A percentile compares a stretch with the other conserved stretches of the same genome.
Evolutionary conservation across 2,329 filamentous ascomycete species (phyloP).

Genomic region (Fusarium sp.): DNA sequence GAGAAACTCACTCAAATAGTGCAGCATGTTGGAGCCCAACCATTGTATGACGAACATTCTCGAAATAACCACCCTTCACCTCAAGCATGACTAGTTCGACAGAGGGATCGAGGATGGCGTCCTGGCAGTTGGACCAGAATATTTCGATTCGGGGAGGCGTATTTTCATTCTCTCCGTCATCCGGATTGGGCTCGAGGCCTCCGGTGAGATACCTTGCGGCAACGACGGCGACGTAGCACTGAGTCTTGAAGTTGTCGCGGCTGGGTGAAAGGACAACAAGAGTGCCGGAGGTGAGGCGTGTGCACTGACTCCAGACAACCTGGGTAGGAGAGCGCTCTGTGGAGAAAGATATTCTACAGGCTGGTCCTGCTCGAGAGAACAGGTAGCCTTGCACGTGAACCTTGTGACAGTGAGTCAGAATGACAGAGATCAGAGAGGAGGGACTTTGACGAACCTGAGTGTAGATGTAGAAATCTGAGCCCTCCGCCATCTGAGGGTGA

Average conservation of each 20-base stretch:
- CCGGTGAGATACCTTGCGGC: slow-evolving; percentile 73
- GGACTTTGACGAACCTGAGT: slow-evolving; percentile 62
- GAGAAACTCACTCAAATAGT: slow-evolving; percentile 62
- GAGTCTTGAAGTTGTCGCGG: slow-evolving; percentile 70
- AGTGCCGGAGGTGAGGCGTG: slow-evolving; percentile 63
- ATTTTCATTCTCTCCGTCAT: slow-evolving; percentile 30
- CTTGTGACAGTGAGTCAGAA: slow-evolving; percentile 52
- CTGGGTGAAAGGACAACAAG: slow-evolving; percentile 65
- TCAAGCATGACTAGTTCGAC: slow-evolving; percentile 84
- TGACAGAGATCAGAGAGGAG: neutral
- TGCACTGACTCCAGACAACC: slow-evolving; percentile 72
- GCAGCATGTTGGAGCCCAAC: slow-evolving; percentile 74
- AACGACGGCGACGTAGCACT: slow-evolving; percentile 78
- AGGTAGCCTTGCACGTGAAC: slow-evolving; percentile 75
- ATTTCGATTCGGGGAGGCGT: slow-evolving; percentile 79
- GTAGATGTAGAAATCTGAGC: slow-evolving; percentile 71
- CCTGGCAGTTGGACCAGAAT: slow-evolving; percentile 71
- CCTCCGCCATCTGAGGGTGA: slow-evolving; percentile 68
- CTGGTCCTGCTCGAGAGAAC: slow-evolving; percentile 71
- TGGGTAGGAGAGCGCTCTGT: slow-evolving; percentile 71
- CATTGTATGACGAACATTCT: slow-evolving; percentile 79
- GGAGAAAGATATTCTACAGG: slow-evolving; percentile 78
- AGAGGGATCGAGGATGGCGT: slow-evolving; percentile 75
- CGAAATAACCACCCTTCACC: slow-evolving; percentile 78
- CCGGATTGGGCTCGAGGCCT: slow-evolving; percentile 67